Evolutionary conservation across 2,329 filamentous ascomycete species (phyloP).

Genomic region (Fusarium decemcellulare): DNA sequence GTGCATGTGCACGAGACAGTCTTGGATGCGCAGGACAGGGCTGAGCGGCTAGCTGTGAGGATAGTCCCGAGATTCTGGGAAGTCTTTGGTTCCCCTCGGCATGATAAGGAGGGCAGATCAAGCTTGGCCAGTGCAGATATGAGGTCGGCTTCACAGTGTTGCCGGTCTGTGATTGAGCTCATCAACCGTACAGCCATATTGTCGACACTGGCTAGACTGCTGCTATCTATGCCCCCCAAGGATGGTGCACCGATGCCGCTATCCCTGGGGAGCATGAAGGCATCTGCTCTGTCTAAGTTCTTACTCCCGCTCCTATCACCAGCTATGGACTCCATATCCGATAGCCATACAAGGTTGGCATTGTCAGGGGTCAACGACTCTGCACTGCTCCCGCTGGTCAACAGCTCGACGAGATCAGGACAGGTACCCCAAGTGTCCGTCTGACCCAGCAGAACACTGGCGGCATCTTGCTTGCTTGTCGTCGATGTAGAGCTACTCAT

Average conservation of each 20-base stretch:
- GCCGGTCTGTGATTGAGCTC: not conserved
- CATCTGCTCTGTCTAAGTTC: not conserved
- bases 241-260: not conserved
- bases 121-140: slow-evolving; percentile 10
- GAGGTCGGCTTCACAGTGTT: slow-evolving; percentile 6
- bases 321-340: slow-evolving; percentile 2
- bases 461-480: not conserved
- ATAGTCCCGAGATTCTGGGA: slow-evolving; percentile 11
- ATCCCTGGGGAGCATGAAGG: not conserved
- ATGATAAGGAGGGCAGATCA: slow-evolving; percentile 6
- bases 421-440: slow-evolving; percentile 10
- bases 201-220: not conserved
- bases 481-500: not conserved
- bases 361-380: slow-evolving; percentile 11
- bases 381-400: not conserved
- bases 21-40: not conserved
- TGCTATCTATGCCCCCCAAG: not conserved
- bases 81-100: not conserved
- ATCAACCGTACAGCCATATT: not conserved
- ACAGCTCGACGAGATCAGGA: slow-evolving; percentile 10
- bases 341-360: slow-evolving; percentile 1
- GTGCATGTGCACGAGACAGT: slow-evolving; percentile 14
- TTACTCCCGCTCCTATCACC: not conserved
- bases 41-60: slow-evolving; percentile 9
- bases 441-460: not conserved